Base-by-base conservation (phyloP, 192 early-diverging fungal genomes). In the Tieghemiomyces parasiticus region DNA sequence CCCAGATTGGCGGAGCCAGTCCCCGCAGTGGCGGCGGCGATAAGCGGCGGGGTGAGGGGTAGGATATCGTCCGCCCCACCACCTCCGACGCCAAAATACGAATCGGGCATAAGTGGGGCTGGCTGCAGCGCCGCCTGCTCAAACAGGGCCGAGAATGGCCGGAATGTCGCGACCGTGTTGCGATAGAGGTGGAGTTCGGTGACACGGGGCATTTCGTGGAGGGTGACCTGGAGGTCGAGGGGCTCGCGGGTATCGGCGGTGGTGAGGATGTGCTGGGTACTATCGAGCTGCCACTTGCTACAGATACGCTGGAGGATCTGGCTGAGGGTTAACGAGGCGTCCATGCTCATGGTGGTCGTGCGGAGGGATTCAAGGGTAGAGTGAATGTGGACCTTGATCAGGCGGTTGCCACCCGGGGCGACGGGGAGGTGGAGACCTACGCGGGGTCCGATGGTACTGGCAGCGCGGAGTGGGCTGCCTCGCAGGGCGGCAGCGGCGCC, bases 241-340 rank as follows among this genome's bases (percentile, higher is more conserved):
- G 87, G 84, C 4, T 81, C 76, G 61, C 82, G 75, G 4, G 80
- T 73, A 53, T 86, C 86, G 10, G 86, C 84, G 68, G 94, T 81
- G 46, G 86, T 86, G 22, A 99, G 74, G 10, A 90, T 84, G 65
- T 93, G 97, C 35, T 92, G 79, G 33, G 82, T 82, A 13, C 83
- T 75, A 44, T 92, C 79, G 60, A 95, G 81, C 67, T 89, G 90
- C 48, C 91, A 79, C 64, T 95, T 95, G 30, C 73, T 69, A 61
- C 93, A 97, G 38, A 99, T 88, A 8, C 76, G 68, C 4, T 90
- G 81, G 50, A 97, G 82, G 19, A 94, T 84, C 47, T 86, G 83
- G 26, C 76, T 76, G 46, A 99, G 78, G 20, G 85, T 79, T 62
- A 82, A 84, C 58, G 80, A 77, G 13, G 78, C 69, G 45, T 78